Evolutionary conservation across 495 filamentous ascomycete genomes (phyloP), one percentile per base, ranked within the genome.

Genomic region (Tuber microsphaerosporum): DNA sequence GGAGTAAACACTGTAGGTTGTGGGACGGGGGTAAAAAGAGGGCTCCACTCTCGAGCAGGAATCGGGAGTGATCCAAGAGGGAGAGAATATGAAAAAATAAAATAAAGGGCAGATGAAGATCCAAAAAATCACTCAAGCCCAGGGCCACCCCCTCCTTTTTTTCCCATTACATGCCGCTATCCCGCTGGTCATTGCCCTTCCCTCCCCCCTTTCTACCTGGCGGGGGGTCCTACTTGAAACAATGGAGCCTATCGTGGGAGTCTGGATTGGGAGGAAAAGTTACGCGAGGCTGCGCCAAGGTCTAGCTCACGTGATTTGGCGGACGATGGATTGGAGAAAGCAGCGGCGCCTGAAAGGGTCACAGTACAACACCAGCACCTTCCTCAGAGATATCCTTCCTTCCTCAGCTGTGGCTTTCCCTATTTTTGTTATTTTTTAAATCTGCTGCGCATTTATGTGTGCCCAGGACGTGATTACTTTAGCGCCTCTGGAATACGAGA

Each of bases 51-150:
- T 65, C 56, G 14, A 34, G 56, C 56, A 65, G 56, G 56, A 65
- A 16, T 34, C 56, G 56, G 56, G 56, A 34, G 56, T 65, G 56
- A 65, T 65, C 34, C 56, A 65, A 34, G 56, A 61, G 51, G 10
- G n/a, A 61, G 31, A 61, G 56, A 65, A 26, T 14, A 65, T 34
- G 56, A 65, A 65, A 34, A 34, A 65, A 65, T 31, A 31, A 31
- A 61, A 31, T 31, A 9, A 31, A 61, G 51, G 51, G 51, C 51
- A 31, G 51, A 61, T 31, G 51, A 26, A 61, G 51, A 61, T 34
- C 26, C 26, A 65, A 65, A 65, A 65, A 65, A 65, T 34, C 56
- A 65, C 56, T 34, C 56, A 65, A 65, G 56, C 56, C 56, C 56
- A 65, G 56, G 56, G 56, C 31, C 26, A 65, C 56, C 26, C 56